phyloP scores from a whole-genome alignment of 345 rosid genomes.

The Garcia nutans region DNA sequence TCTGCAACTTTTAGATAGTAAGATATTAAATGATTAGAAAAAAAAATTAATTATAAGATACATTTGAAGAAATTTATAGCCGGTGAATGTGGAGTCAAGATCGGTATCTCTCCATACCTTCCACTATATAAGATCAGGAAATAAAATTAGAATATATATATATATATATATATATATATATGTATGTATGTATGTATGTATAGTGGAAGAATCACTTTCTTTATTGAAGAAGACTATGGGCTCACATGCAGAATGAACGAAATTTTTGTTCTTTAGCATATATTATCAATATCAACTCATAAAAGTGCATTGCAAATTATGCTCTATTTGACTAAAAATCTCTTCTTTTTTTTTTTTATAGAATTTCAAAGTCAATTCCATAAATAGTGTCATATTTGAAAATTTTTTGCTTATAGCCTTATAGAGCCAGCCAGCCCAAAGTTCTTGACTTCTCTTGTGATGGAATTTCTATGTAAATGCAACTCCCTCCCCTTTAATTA shows the following conservation, averaged over 20 bases:
- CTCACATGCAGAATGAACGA: neutral
- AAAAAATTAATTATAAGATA: neutral
- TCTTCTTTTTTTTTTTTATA: neutral
- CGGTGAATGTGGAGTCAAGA: conserved; percentile 23
- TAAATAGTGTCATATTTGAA: neutral
- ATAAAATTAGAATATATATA: no score
- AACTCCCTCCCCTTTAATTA: no score
- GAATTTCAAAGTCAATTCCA: neutral
- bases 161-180: neutral
- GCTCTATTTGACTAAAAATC: neutral
- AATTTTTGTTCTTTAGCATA: neutral
- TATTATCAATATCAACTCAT: neutral
- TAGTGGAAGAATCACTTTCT: conserved; percentile 13
- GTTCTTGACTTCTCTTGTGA: neutral
- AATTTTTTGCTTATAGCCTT: neutral
- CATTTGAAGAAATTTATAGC: neutral
- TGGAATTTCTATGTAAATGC: no score
- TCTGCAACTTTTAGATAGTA: no score
- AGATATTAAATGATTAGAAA: no score
- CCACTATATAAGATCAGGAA: neutral
- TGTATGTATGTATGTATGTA: no score
- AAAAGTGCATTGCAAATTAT: conserved; percentile 9
- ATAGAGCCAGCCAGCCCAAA: neutral
- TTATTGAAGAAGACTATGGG: neutral
- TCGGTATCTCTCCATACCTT: neutral